These are phyloP conservation scores for Straminergon stramineum DNA, from an alignment of 225 moss, liverwort and hornwort species.

Conservation along the genomic window DNA sequence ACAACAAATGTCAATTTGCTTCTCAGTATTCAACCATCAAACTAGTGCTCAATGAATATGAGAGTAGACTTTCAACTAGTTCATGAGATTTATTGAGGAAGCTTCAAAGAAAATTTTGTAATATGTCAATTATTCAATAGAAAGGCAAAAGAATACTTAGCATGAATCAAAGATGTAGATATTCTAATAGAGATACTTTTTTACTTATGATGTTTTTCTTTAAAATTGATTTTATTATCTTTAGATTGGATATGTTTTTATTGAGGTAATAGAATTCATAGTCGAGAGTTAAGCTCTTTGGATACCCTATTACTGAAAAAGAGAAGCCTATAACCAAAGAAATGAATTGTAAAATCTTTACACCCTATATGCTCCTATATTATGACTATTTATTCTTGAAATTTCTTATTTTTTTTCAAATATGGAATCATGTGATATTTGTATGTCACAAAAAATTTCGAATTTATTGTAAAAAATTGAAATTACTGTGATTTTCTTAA, in stretches of 20 bases:
- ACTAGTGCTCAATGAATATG: not conserved
- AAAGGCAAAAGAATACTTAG: not conserved
- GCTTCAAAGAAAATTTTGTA: not conserved
- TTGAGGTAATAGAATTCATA: fast-evolving
- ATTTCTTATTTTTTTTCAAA: not conserved
- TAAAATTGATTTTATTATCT: not conserved
- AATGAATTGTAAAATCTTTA: not conserved
- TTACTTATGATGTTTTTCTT: not conserved
- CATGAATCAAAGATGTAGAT: not conserved
- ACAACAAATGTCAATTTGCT: not conserved
- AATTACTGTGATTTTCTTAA: not conserved
- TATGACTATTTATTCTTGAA: not conserved
- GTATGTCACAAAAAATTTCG: not conserved
- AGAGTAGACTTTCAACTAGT: not conserved
- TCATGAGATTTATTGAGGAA: not conserved
- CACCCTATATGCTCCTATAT: not conserved
- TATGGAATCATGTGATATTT: not conserved
- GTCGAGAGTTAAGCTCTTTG: fast-evolving
- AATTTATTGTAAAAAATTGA: not conserved
- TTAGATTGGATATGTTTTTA: not conserved
- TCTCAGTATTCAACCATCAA: too few species aligned
- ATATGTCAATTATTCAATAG: not conserved
- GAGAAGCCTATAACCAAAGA: fast-evolving
- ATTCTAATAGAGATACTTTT: not conserved
- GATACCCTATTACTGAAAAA: not conserved